These are phyloP conservation scores for Coffea canephora DNA, from an alignment of 257 asterid genomes.

Conservation along the genomic window DNA sequence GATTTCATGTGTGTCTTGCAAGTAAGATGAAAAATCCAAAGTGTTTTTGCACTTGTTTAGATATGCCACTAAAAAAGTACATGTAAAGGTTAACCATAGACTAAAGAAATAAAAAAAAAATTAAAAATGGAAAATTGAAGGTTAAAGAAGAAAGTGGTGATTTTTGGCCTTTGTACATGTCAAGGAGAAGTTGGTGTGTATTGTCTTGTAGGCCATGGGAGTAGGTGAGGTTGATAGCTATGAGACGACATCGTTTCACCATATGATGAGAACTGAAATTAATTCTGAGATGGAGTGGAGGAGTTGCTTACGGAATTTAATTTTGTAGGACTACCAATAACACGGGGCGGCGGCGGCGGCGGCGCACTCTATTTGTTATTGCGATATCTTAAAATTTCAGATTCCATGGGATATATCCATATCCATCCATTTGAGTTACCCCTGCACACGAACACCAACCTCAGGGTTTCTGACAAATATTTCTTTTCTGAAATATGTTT, in stretches of 20 bases:
- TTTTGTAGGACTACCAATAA: no score
- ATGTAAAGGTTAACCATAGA: no score
- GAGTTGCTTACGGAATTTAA: background rate
- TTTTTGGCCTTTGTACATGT: background rate
- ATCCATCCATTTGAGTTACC: background rate
- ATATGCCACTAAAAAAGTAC: background rate
- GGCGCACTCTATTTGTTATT: background rate
- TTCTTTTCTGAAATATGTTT: no score
- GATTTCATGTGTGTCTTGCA: background rate
- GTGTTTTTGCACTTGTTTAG: background rate
- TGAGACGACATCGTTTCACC: background rate
- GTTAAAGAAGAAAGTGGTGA: background rate
- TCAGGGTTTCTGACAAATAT: background rate
- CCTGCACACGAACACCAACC: background rate
- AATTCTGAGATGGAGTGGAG: background rate
- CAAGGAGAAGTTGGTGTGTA: background rate
- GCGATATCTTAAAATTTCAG: background rate
- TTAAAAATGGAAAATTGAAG: background rate
- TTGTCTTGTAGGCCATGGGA: background rate
- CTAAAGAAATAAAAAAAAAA: background rate
- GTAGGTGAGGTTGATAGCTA: background rate
- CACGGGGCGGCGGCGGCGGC: background rate
- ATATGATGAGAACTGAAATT: background rate
- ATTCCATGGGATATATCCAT: background rate
- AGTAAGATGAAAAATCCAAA: background rate